Conservation (phyloP, 2,329 filamentous ascomycete species). For the Sordariomycetes sp. region DNA sequence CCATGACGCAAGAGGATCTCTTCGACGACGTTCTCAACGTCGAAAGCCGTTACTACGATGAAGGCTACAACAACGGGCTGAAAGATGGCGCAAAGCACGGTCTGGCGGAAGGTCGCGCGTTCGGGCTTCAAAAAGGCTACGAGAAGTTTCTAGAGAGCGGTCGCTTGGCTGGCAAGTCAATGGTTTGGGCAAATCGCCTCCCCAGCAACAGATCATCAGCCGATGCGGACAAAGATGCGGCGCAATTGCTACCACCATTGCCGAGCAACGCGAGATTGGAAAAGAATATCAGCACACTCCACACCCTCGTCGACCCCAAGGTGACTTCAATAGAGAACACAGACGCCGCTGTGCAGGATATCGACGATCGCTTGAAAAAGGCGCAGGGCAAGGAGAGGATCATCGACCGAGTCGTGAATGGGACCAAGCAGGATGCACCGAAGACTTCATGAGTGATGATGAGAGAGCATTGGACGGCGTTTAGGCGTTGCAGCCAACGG, state of each 20-base stretch:
- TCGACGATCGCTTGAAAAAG: slow-evolving; percentile 79
- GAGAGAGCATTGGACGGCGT: neutral
- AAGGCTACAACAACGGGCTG: slow-evolving; percentile 70
- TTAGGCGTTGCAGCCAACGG: neutral
- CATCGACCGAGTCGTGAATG: slow-evolving; percentile 59
- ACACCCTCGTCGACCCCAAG: slow-evolving; percentile 69
- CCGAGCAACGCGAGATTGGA: slow-evolving; percentile 55
- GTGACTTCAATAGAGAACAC: slow-evolving; percentile 73
- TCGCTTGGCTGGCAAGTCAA: slow-evolving; percentile 64
- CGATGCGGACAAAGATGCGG: neutral
- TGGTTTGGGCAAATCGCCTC: slow-evolving; percentile 76
- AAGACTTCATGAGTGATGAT: neutral
- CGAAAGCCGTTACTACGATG: slow-evolving; percentile 65
- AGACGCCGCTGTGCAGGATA: slow-evolving; percentile 83
- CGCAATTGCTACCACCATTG: slow-evolving; percentile 28
- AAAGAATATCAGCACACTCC: slow-evolving; percentile 68
- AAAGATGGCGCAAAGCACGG: slow-evolving; percentile 71
- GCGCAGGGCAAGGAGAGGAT: slow-evolving; percentile 79
- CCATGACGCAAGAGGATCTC: slow-evolving; percentile 35
- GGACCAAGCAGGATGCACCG: slow-evolving; percentile 2
- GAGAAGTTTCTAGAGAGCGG: slow-evolving; percentile 85
- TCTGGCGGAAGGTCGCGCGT: slow-evolving; percentile 77
- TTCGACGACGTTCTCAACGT: slow-evolving; percentile 51
- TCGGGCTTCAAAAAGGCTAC: slow-evolving; percentile 87
- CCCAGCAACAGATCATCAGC: slow-evolving; percentile 10